Evolutionary conservation across 1,139 yeast genomes (phyloP), one percentile per base, ranked within the genome.

Genomic region (Saccharomycopsis hybrid): DNA sequence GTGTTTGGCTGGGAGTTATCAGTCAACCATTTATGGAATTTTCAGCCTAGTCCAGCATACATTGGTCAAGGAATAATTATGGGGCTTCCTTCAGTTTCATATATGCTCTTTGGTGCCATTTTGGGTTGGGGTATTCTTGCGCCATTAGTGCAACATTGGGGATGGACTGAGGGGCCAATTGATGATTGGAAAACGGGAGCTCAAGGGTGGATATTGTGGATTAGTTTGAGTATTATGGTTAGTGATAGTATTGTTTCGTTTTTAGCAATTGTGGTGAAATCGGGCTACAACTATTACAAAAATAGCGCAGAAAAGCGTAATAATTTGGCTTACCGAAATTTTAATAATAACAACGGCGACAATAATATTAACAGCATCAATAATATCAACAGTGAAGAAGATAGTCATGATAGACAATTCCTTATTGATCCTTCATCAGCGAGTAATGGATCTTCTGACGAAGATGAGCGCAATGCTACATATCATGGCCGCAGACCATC

Each of bases 181-280:
- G 90, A 85, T 59, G 96, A 89, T 65, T 92, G 97, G 96, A 82
- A 86, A 58, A 74, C 78, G 29, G 97, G 97, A 1, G 86, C 90
- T 1, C 97, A 92, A 62, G 98, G 98, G 9, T 92, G 98, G 98
- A 87, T 92, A 50, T 71, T 92, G 61, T 92, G 98, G 98, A 73
- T 89, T 53, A 83, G 95, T 64, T 74, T 92, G 58, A 82, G 96
- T 36, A 89, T 89, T 40, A 92, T 92, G 98, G 86, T 92, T 29
- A 83, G 88, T 48, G 98, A 92, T 63, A 86, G 96, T 2, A 71
- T 88, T 9, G 88, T 90, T 1, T 85, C 96, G 0, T 85, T 92
- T 59, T 56, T 78, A 1, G 84, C 85, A 2, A 80, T 89, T 13
- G 72, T 82, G 0, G 60, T 66, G 1, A 75, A 69, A 55, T 77